A percentile compares a stretch with the other conserved stretches of the same genome.
These are phyloP conservation scores for Apiotrichum laibachii DNA, from an alignment of 1,284 basidiomycete species.

Conservation along the genomic window DNA sequence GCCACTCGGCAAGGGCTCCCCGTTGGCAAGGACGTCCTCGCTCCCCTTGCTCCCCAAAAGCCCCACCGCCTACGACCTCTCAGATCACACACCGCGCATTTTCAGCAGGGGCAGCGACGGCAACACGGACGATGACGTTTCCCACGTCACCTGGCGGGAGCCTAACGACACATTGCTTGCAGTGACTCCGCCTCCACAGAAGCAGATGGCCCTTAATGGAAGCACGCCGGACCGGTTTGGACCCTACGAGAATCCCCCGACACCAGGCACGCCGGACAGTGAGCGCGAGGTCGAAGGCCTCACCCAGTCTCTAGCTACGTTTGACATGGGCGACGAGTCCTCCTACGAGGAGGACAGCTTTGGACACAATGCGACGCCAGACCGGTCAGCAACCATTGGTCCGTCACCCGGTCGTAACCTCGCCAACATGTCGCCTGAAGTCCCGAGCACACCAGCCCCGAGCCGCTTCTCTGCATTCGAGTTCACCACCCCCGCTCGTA, in stretches of 20 bases:
- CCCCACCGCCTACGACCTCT: not conserved
- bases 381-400: slow-evolving; percentile 1
- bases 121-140: not conserved
- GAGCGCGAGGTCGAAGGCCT: slow-evolving; percentile 3
- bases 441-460: not conserved
- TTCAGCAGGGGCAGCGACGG: not conserved
- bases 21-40: not conserved
- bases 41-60: not conserved
- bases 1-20: not conserved
- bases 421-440: not conserved
- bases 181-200: not conserved
- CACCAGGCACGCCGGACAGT: slow-evolving; percentile 4
- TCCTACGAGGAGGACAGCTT: not conserved
- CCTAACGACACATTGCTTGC: not conserved
- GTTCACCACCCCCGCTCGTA: not conserved
- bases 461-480: slow-evolving; percentile 1
- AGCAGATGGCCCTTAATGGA: not conserved
- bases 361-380: not conserved
- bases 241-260: not conserved
- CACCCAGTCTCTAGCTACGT: not conserved
- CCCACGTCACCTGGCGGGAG: not conserved
- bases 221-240: not conserved
- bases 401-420: not conserved
- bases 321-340: not conserved
- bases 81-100: not conserved